Conservation (phyloP, 2,329 filamentous ascomycete species). For the Pseudocercospora fijiensis region DNA sequence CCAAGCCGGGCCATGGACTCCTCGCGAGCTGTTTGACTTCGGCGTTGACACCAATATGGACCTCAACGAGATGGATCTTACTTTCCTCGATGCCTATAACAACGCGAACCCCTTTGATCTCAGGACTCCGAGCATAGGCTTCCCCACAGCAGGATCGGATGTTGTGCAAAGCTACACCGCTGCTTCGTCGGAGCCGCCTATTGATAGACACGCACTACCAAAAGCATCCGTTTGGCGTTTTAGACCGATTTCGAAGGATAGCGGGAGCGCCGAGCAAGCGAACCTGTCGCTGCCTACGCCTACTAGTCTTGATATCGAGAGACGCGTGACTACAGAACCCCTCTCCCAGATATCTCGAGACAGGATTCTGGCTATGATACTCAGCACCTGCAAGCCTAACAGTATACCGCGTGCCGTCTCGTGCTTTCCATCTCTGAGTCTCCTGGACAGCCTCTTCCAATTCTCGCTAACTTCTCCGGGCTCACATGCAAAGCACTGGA, state of each 20-base stretch:
- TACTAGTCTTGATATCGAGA: conserved; percentile 41
- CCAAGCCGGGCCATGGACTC: conserved; percentile 43
- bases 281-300: conserved; percentile 45
- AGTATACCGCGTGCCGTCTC: conserved; percentile 54
- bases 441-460: conserved; percentile 62
- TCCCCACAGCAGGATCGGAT: conserved; percentile 36
- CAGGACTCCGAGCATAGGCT: conserved; percentile 37
- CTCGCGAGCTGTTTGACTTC: conserved; percentile 47
- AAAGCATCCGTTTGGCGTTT: conserved; percentile 49
- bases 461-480: conserved; percentile 59
- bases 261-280: conserved; percentile 37
- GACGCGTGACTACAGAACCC: conserved; percentile 45
- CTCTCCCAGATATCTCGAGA: conserved; percentile 51
- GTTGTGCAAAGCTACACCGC: conserved; percentile 38
- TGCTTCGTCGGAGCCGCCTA: conserved; percentile 32
- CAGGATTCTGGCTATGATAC: conserved; percentile 62
- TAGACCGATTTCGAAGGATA: conserved; percentile 41
- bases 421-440: conserved; percentile 62
- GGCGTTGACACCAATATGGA: conserved; percentile 48
- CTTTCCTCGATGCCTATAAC: conserved; percentile 48
- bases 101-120: conserved; percentile 46
- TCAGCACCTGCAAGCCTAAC: conserved; percentile 57
- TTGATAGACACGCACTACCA: conserved; percentile 41
- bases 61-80: conserved; percentile 48
- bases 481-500: conserved; percentile 59